Percentiles rank a stretch among this genome's conserved stretches.
Evolutionary conservation across 2,329 filamentous ascomycete genomes (phyloP).

Genomic region (Xylaria arbuscula): DNA sequence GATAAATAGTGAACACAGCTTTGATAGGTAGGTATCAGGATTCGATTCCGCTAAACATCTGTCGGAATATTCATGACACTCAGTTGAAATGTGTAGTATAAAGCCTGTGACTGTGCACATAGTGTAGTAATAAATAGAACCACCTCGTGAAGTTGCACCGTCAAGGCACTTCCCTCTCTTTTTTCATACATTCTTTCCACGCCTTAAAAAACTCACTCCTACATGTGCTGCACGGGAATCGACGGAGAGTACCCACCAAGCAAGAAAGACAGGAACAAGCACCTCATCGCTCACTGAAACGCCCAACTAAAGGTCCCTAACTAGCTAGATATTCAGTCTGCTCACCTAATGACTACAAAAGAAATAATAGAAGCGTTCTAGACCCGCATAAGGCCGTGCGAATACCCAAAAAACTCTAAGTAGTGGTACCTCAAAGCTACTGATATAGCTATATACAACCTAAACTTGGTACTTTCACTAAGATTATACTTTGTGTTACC

Average conservation of each 20-base stretch:
- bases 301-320: background rate
- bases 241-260: background rate
- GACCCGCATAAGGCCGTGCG: background rate
- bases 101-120: background rate
- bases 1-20: no score
- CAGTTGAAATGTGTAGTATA: background rate
- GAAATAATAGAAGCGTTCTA: no score
- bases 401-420: background rate
- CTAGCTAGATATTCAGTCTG: background rate
- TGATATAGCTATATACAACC: constrained; percentile 1
- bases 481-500: background rate
- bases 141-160: background rate
- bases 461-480: background rate
- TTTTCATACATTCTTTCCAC: background rate
- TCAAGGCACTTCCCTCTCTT: background rate
- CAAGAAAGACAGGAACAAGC: background rate
- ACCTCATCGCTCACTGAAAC: no score
- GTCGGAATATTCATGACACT: background rate
- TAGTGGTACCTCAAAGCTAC: background rate
- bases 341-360: background rate
- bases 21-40: background rate
- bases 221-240: background rate
- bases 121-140: background rate
- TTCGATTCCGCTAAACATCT: background rate
- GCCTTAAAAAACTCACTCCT: no score